Evolutionary conservation across 805 yeast species (phyloP), one percentile per base, ranked within the genome.

Genomic region (Sungouiozyma ichnusensis): DNA sequence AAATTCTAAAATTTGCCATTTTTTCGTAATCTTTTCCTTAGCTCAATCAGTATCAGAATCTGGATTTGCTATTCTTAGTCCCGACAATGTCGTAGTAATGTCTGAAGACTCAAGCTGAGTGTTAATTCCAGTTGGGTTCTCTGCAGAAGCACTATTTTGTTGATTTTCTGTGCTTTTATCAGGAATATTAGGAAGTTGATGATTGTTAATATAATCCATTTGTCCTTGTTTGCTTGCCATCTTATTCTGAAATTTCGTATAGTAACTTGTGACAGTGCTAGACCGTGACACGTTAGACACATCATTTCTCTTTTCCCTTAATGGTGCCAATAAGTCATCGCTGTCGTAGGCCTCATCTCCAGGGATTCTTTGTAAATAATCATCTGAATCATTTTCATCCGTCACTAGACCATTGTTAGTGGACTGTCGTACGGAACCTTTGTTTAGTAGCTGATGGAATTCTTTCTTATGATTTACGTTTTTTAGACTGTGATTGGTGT

Each of bases 291-390:
- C 43, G 7, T 40, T 37, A 14, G 24, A 20, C 9, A 11, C 11
- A 2, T 5, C 2, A 13, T 35, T 40, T 13, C 41, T 46, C 38
- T 42, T 47, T 41, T 58, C 62, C 34, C 63, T 46, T 18, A 55
- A 38, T 16, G 62, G 65, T 11, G 62, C 62, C 55, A 59, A 50
- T 14, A 49, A 45, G 38, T 57, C 64, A 36, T 62, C 65, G 41
- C 64, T 57, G 40, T 58, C 53, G 34, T 62, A 62, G 0, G 65
- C 65, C 24, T 62, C 65, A 45, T 61, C 63, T 18, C 67, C 67
- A 1, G 67, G 67, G 17, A 62, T 53, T 13, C 53, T 57, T 15
- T 56, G 47, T 31, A 62, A 33, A 37, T 54, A 53, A 14, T 48
- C 47, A 27, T 60, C 60, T 15, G 47, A 45, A 7, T 35, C 37